phyloP scores from a whole-genome alignment of 139 green algal species.

The Astrephomene gubernaculifera region DNA sequence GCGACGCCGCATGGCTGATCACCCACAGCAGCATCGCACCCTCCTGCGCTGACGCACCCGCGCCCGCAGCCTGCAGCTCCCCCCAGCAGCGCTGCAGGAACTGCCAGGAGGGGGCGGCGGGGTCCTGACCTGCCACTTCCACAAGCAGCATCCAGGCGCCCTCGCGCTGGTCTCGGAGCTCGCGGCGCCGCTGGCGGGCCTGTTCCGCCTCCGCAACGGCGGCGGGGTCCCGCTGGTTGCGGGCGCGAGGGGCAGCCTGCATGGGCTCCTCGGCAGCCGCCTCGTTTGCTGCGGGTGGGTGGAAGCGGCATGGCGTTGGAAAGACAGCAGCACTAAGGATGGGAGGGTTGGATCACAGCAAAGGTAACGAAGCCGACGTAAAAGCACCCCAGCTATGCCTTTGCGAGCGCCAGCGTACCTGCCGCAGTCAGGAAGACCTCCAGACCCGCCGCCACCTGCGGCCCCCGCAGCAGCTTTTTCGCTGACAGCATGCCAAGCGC shows the following conservation, averaged over 20 bases:
- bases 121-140: conserved; percentile 69
- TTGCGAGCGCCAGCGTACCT: conserved; percentile 6
- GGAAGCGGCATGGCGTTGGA: too few relatives aligned
- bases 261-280: too few relatives aligned
- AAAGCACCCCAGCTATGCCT: too few relatives aligned
- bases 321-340: too few relatives aligned
- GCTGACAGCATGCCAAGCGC: conserved; percentile 31
- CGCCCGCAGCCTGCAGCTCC: conserved; percentile 43
- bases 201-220: neutral
- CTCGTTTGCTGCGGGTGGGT: too few relatives aligned
- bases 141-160: conserved; percentile 76
- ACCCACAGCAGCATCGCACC: conserved; percentile 71
- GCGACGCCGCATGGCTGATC: conserved; percentile 68
- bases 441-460: conserved; percentile 49
- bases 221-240: neutral
- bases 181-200: neutral
- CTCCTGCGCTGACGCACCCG: conserved; percentile 33
- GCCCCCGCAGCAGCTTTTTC: conserved; percentile 49
- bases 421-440: conserved; percentile 58
- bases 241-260: too few relatives aligned
- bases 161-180: neutral
- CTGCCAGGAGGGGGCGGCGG: conserved; percentile 73
- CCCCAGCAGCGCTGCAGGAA: conserved; percentile 77
- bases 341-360: too few relatives aligned
- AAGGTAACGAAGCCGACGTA: too few relatives aligned